phyloP scores from a whole-genome alignment of 768 basidiomycete genomes.

The Lyophyllum semitale region DNA sequence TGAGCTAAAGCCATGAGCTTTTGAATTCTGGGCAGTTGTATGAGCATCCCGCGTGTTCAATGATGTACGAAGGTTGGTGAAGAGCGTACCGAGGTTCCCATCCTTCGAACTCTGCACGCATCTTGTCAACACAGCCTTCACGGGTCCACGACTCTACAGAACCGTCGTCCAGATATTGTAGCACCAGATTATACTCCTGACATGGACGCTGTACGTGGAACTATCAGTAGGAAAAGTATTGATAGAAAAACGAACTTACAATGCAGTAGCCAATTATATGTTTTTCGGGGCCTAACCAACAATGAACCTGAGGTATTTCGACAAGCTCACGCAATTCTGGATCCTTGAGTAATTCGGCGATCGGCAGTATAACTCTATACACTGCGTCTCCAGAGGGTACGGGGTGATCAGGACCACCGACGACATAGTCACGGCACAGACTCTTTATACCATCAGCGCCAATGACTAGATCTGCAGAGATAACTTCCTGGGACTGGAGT shows the following conservation, averaged over 20 bases:
- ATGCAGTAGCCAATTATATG: not conserved
- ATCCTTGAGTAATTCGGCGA: not conserved
- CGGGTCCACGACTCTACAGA: not conserved
- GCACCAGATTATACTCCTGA: not conserved
- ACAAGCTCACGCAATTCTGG: not conserved
- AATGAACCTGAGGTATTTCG: not conserved
- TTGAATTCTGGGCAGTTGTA: not conserved
- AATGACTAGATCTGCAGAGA: not conserved
- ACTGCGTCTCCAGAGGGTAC: not conserved
- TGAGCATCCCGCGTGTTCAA: not conserved
- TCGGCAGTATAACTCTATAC: not conserved
- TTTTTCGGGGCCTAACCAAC: not conserved
- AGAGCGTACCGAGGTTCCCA: not conserved
- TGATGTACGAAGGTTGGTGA: not conserved
- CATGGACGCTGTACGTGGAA: not conserved
- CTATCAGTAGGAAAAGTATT: not conserved
- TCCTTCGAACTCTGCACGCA: not conserved
- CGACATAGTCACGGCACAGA: not conserved
- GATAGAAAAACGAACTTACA: not conserved
- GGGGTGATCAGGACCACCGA: not conserved
- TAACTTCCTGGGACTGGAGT: not conserved
- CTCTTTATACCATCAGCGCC: not conserved
- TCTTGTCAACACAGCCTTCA: not conserved
- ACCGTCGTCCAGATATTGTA: not conserved
- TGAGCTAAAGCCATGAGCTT: not conserved